Evolutionary conservation across 441 rosid species (phyloP), one percentile per base, ranked within the genome.

Genomic region (Gossypium gossypioides): DNA sequence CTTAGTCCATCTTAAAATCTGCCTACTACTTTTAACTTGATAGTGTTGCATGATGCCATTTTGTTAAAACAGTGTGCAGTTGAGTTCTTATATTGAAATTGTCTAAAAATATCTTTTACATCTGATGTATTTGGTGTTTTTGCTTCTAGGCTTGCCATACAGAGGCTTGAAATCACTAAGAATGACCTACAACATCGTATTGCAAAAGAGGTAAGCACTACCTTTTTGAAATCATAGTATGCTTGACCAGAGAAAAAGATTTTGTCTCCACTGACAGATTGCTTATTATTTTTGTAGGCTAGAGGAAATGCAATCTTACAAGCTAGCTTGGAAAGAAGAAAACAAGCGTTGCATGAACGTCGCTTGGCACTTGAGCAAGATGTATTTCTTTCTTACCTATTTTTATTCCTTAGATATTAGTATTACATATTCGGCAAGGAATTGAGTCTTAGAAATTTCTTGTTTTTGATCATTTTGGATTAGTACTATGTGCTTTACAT

Each of bases 311-410:
- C 99, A 70, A 88, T 92, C 83, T 82, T 95, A 68, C 99, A 95
- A 82, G 97, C 96, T 81, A 95, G 97, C 85, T 78, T 95, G 79
- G 97, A 95, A 85, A 86, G 97, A 84, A 91, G 99, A 85, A 95
- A 95, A 81, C 96, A 95, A 83, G 97, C 99, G 52, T 80, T 95
- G 81, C 97, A 95, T 75, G 99, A 92, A 77, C 91, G 97, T 72
- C 99, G 97, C 69, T 74, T 95, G 85, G 97, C 97, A 46, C 97
- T 95, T 78, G 97, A 91, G 81, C 99, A 92, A 91, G 97, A 91
- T 87, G 99, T 92, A 91, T 61, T 64, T 4, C 37, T 60, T 73
- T 74, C 82, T 79, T 61, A 48, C 75, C 58, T 19, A 6, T 29
- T 54, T 71, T 21, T 58, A 57, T 12, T 64, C 67, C 61, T 67